phyloP scores from a whole-genome alignment of 2,329 filamentous ascomycete genomes.

The Fusarium sp. region DNA sequence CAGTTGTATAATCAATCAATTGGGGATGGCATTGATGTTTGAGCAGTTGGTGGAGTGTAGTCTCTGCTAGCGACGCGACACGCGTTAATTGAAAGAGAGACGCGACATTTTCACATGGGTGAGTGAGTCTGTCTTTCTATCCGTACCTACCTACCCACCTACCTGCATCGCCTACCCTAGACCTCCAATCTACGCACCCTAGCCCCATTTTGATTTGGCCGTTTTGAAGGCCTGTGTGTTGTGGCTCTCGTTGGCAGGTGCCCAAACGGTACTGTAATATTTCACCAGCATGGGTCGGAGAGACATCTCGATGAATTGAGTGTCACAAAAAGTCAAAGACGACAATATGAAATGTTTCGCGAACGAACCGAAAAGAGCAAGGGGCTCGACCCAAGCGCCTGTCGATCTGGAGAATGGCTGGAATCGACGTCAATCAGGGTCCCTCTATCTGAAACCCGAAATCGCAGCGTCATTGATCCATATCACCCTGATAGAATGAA shows the following conservation, averaged over 20 bases:
- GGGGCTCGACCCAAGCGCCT: background rate
- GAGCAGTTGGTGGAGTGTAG: background rate
- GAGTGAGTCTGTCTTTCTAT: background rate
- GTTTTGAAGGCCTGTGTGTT: background rate
- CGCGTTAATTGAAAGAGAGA: conserved; percentile 29
- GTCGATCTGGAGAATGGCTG: conserved; percentile 13
- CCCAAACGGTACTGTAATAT: too few species aligned
- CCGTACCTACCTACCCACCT: too few species aligned
- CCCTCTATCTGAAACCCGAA: conserved; percentile 7
- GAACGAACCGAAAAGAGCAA: background rate
- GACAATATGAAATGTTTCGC: background rate
- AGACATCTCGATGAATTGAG: background rate
- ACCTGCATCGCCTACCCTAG: background rate
- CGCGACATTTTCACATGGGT: background rate
- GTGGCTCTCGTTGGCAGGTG: background rate
- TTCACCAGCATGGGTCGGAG: background rate
- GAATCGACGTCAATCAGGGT: conserved; percentile 29
- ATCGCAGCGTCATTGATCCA: conserved; percentile 23
- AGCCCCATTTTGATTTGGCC: background rate
- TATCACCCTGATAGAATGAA: background rate
- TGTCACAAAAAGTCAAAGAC: background rate
- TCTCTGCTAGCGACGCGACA: conserved; percentile 3
- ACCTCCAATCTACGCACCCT: rapidly evolving
- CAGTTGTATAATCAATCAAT: conserved; percentile 11
- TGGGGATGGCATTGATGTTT: background rate